phyloP scores from a whole-genome alignment of 2,329 filamentous ascomycete genomes.

The Diaporthe destruens region DNA sequence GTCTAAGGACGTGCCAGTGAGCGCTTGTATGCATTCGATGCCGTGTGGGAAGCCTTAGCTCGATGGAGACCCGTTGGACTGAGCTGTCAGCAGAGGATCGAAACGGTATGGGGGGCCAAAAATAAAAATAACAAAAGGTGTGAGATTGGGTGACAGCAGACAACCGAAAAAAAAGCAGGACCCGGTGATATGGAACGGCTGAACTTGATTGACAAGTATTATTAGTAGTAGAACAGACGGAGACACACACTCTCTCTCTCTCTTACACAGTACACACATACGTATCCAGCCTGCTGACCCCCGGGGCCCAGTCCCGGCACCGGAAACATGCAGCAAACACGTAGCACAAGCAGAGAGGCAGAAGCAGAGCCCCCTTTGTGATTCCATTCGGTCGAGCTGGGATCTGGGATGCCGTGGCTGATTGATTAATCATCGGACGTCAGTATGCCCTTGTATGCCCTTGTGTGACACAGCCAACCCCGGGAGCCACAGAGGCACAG shows the following conservation, averaged over 20 bases:
- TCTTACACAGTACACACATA: background rate
- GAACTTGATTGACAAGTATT: background rate
- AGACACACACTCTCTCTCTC: too few species aligned
- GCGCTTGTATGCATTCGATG: background rate
- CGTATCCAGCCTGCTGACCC: background rate
- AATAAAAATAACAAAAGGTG: background rate
- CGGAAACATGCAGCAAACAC: slow-evolving; percentile 15
- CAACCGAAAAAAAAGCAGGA: background rate
- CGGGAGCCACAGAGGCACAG: background rate
- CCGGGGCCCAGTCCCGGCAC: background rate
- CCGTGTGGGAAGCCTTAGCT: slow-evolving; percentile 6
- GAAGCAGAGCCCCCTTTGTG: background rate
- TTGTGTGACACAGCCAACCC: background rate
- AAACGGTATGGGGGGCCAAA: background rate
- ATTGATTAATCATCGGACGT: background rate
- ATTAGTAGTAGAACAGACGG: background rate
- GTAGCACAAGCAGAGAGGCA: background rate
- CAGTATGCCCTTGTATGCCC: background rate
- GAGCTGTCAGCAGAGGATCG: slow-evolving; percentile 5
- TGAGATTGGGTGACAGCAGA: slow-evolving; percentile 3
- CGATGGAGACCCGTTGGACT: slow-evolving; percentile 12
- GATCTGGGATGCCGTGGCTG: background rate
- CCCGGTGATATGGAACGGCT: slow-evolving; percentile 3
- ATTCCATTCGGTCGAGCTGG: background rate
- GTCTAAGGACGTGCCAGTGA: background rate